Evolutionary conservation across 345 rosid species (phyloP).

Genomic region (Melaleuca alternifolia): DNA sequence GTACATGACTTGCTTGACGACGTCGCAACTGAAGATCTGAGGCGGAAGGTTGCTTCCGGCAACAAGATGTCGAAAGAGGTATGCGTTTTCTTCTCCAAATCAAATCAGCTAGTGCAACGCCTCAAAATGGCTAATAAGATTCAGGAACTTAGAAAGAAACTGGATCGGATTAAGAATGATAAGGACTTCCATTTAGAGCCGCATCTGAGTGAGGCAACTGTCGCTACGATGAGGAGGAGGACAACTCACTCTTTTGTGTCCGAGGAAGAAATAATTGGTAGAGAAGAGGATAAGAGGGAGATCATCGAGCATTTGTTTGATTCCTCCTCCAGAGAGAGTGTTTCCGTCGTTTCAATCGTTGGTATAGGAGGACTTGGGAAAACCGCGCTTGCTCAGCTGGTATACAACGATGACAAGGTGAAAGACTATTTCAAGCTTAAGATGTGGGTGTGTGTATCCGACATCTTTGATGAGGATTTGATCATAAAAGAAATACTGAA

Average conservation of each 20-base stretch:
- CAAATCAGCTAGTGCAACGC: neutral
- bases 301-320: neutral
- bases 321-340: neutral
- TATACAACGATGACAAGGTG: neutral
- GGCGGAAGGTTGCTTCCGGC: neutral
- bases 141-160: neutral
- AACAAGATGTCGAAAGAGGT: neutral
- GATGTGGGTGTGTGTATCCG: neutral
- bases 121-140: neutral
- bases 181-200: neutral
- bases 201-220: neutral
- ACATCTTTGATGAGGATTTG: neutral
- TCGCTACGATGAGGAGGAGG: neutral
- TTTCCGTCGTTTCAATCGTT: neutral
- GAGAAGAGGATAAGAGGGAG: conserved; percentile 10
- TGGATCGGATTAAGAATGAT: rapidly evolving
- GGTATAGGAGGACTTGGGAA: neutral
- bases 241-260: neutral
- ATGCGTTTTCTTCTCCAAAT: neutral
- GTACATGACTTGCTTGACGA: neutral
- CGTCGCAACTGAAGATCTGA: neutral
- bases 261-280: conserved; percentile 8
- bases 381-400: neutral
- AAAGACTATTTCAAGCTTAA: neutral
- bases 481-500: neutral